Evolutionary conservation across 371 early-diverging fungal genomes (phyloP).

Genomic region (Circinella minor): DNA sequence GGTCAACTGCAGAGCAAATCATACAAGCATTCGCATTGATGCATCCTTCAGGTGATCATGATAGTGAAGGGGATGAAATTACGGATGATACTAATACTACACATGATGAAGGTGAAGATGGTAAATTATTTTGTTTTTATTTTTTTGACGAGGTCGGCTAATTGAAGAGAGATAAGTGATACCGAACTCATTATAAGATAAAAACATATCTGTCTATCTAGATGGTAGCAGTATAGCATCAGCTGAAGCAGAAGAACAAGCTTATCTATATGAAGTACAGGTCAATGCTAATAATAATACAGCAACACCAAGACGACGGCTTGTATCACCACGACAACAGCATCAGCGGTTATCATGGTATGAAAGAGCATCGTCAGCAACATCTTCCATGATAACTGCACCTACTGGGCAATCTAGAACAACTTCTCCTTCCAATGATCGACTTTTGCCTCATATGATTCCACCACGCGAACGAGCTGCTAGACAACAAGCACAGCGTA

Average conservation of each 20-base stretch:
- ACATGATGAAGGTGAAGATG: slow-evolving; percentile 26
- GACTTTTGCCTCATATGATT: slow-evolving; percentile 21
- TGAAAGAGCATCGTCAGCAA: slow-evolving; percentile 11
- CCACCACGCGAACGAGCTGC: slow-evolving; percentile 15
- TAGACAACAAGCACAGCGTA: not conserved
- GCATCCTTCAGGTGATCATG: slow-evolving; percentile 36
- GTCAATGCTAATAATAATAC: not conserved
- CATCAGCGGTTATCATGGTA: slow-evolving; percentile 13
- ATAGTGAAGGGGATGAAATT: slow-evolving; percentile 16
- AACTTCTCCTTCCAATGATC: slow-evolving; percentile 9
- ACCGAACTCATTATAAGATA: too few species aligned
- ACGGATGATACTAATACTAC: slow-evolving; percentile 16
- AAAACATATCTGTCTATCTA: too few species aligned
- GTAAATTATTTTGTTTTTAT: not conserved
- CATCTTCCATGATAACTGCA: slow-evolving; percentile 7
- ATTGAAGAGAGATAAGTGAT: not conserved
- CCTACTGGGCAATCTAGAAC: slow-evolving; percentile 2
- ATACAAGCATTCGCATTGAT: slow-evolving; percentile 47
- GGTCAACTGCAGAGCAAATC: slow-evolving; percentile 28
- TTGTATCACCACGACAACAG: slow-evolving; percentile 11
- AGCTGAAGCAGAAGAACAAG: slow-evolving; percentile 32
- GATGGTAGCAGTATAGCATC: slow-evolving; percentile 16
- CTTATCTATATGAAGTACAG: slow-evolving; percentile 29
- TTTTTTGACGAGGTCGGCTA: not conserved
- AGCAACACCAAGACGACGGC: slow-evolving; percentile 7